Evolutionary conservation across 306 rosid genomes (phyloP).

Genomic region (Rosa chinensis): DNA sequence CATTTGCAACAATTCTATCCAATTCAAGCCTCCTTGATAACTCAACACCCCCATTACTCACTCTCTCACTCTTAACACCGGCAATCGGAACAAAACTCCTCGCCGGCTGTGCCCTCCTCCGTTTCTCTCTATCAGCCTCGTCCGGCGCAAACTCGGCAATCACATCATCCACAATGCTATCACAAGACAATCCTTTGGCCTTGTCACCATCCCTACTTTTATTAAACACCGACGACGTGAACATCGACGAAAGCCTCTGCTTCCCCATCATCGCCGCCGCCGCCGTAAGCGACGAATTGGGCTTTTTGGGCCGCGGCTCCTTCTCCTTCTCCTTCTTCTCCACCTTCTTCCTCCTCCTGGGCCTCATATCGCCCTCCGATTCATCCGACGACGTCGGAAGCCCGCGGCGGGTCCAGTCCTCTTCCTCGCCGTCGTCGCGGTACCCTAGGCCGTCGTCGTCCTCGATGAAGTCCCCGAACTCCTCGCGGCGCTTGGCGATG

Average conservation of each 20-base stretch:
- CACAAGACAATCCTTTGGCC: slow-evolving; percentile 39
- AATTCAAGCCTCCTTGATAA: slow-evolving; percentile 19
- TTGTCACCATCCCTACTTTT: slow-evolving; percentile 57
- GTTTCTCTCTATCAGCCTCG: slow-evolving; percentile 64
- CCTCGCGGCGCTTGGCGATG: slow-evolving; percentile 81
- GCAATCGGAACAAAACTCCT: slow-evolving; percentile 22
- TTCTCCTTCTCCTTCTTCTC: slow-evolving; percentile 46
- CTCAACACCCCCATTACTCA: slow-evolving; percentile 22
- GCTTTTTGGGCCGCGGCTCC: slow-evolving; percentile 51
- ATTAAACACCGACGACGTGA: slow-evolving; percentile 71
- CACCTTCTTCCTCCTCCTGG: slow-evolving; percentile 54
- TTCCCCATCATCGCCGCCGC: slow-evolving; percentile 90
- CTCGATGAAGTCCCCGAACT: slow-evolving; percentile 62
- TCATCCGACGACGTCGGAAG: slow-evolving; percentile 62
- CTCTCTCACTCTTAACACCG: slow-evolving; percentile 26
- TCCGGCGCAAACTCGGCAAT: slow-evolving; percentile 89
- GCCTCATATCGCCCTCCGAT: slow-evolving; percentile 58
- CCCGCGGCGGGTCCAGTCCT: slow-evolving; percentile 87
- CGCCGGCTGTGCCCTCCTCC: slow-evolving; percentile 44
- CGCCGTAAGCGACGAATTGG: slow-evolving; percentile 68
- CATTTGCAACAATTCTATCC: slow-evolving; percentile 13
- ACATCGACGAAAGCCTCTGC: slow-evolving; percentile 83
- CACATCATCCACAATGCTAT: slow-evolving; percentile 80
- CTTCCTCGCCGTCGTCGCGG: slow-evolving; percentile 90
- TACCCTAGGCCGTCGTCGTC: slow-evolving; percentile 89